Percentiles rank a stretch among this genome's conserved stretches.
Evolutionary conservation across 495 filamentous ascomycete genomes (phyloP).

Genomic region (Platismatia glauca): DNA sequence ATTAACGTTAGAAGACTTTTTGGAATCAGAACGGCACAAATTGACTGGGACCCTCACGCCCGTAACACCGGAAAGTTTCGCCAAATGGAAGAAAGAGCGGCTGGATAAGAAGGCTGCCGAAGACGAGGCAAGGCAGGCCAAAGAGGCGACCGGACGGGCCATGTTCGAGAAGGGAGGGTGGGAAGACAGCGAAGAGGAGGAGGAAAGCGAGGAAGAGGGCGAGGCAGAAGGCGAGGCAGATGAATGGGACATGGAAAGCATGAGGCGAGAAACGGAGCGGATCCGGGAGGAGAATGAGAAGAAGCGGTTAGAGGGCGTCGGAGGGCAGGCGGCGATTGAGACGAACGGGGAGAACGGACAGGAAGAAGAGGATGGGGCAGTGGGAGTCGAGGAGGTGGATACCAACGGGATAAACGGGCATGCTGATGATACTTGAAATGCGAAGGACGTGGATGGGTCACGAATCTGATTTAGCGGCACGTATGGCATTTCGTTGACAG

Average conservation of each 20-base stretch:
- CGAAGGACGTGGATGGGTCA: neutral
- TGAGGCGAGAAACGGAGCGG: constrained; percentile 62
- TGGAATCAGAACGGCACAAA: constrained; percentile 91
- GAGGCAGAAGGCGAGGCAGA: constrained; percentile 47
- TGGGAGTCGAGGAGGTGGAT: constrained; percentile 22
- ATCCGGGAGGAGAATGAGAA: constrained; percentile 54
- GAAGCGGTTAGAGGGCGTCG: constrained; percentile 39
- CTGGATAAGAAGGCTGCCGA: constrained; percentile 94
- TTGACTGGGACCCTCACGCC: constrained; percentile 84
- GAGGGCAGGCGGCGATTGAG: constrained; percentile 18
- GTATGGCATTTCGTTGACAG: neutral
- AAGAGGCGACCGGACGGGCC: constrained; percentile 88
- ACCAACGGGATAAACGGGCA: constrained; percentile 16
- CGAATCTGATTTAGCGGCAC: constrained; percentile 14
- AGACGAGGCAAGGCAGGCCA: constrained; percentile 73
- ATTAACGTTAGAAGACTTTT: constrained; percentile 91
- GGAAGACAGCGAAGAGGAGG: constrained; percentile 58
- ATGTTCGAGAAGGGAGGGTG: constrained; percentile 96
- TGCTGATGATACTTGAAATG: constrained; percentile 3
- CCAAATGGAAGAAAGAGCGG: constrained; percentile 89
- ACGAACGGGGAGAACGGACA: constrained; percentile 6
- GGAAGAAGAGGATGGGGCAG: constrained; percentile 18
- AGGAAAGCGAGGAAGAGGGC: constrained; percentile 47
- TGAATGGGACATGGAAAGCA: constrained; percentile 70
- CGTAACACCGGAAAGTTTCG: constrained; percentile 84